Base-by-base conservation (phyloP, 2,329 filamentous ascomycete genomes). In the Orbilia ellipsospora region DNA sequence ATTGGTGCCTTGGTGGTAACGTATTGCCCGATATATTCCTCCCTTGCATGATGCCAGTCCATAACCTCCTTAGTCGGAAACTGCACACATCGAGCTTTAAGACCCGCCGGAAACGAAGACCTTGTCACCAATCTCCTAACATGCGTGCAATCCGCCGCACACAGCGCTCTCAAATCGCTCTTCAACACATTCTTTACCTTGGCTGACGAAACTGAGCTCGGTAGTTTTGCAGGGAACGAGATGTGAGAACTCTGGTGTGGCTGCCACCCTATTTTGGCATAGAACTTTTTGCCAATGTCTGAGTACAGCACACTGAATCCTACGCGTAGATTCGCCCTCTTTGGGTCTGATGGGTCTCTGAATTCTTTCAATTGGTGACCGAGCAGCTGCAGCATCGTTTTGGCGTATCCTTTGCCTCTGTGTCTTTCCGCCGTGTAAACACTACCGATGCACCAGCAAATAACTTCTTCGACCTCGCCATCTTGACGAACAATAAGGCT, bases 401-500 rank as follows among this genome's bases (percentile, higher is more conserved):
- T 66, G 31, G 73, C 73, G 28, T 77, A 77, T 2, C 73, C 73
- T 31, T 77, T 70, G 20, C 73, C 73, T 61, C 73, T 65, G 44
- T 77, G 73, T 52, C 16, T 28, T 57, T 66, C 54, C 28, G 73
- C 50, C 1, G 73, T 77, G 23, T 70, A 77, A 12, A 77, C 73
- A 26, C 73, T 64, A 13, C 73, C 73, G 45, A 77, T 77, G 4
- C 73, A 61, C 51, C 64, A 77, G 55, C 60, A 77, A 51, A 77
- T 72, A 15, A 77, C 73, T 36, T 77, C 73, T 36, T 77, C 73
- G 10, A 72, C 50, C 36, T 77, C 67, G 6, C 73, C 73, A 23
- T 67, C 60, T 16, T 57, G 64, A 36, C 62, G 63, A 26, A 57
- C 61, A 7, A 87, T 82, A 2, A 90, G 80, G 4, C 87, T 87